A percentile compares a stretch with the other conserved stretches of the same genome.
These are phyloP conservation scores for Aspergillus funiculosus DNA, from an alignment of 495 filamentous ascomycete genomes.

Conservation along the genomic window DNA sequence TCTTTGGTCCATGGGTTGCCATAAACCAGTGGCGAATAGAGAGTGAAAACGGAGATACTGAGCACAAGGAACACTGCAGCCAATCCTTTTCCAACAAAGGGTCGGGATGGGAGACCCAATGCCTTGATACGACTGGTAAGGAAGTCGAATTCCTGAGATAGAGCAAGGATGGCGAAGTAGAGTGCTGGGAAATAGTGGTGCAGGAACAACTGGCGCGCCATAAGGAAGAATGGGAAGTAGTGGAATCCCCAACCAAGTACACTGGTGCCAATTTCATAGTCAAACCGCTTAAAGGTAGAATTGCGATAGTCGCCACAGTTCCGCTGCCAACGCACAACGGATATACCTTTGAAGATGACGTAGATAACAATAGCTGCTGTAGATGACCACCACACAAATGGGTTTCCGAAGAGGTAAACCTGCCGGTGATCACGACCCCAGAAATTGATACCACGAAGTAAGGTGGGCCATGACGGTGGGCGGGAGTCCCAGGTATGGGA, in stretches of 20 bases:
- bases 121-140: slow-evolving; percentile 58
- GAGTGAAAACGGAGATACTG: slow-evolving; percentile 67
- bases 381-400: slow-evolving; percentile 88
- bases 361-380: slow-evolving; percentile 78
- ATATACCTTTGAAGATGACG: slow-evolving; percentile 74
- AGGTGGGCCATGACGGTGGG: slow-evolving; percentile 86
- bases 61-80: slow-evolving; percentile 65
- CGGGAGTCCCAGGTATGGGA: slow-evolving; percentile 98
- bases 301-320: slow-evolving; percentile 79
- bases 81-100: slow-evolving; percentile 63
- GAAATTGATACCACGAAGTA: slow-evolving; percentile 97
- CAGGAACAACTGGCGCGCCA: slow-evolving; percentile 95
- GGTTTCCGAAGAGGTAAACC: slow-evolving; percentile 95
- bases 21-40: slow-evolving; percentile 86
- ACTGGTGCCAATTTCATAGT: slow-evolving; percentile 88
- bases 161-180: slow-evolving; percentile 84
- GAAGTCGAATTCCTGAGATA: slow-evolving; percentile 89
- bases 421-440: slow-evolving; percentile 94
- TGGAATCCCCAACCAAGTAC: slow-evolving; percentile 94
- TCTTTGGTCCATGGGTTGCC: slow-evolving; percentile 89
- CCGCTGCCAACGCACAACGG: slow-evolving; percentile 90
- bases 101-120: slow-evolving; percentile 63
- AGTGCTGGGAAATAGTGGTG: slow-evolving; percentile 97
- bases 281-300: slow-evolving; percentile 84
- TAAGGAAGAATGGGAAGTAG: slow-evolving; percentile 96